Base-by-base conservation (phyloP, 1,139 yeast species). In the Taphrina wiesneri region DNA sequence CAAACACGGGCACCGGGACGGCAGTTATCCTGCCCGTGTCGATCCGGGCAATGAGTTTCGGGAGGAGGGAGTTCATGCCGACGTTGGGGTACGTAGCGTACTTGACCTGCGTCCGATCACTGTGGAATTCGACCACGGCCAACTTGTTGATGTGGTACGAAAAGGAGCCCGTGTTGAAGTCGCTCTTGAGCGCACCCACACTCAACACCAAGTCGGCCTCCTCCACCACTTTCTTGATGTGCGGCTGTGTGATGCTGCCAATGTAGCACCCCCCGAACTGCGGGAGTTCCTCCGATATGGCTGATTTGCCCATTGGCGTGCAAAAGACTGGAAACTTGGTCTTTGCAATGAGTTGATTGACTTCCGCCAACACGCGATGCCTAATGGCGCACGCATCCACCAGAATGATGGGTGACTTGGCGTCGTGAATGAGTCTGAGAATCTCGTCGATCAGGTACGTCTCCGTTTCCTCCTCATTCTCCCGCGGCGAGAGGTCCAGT, bases 311-410 rank as follows among this genome's bases (percentile, higher is more conserved):
- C 75, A 82, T 74, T 32, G 76, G 75, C 1, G 86, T 78, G 25
- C 82, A 77, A 71, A 76, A 82, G 64, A 81, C 77, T 70, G 82
- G 81, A 65, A 84, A 74, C 21, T 78, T 72, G 13, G 85, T 77
- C 60, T 74, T 74, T 6, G 78, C 74, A 25, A 87, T 80, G 46
- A 90, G 78, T 32, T 77, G 70, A 68, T 80, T 79, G 53, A 86
- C 77, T 15, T 76, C 70, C 1, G 74, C 72, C 39, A 81, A 78
- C 43, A 78, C 77, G 21, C 80, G 80, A 71, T 82, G 85, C 68
- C 93, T 81, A 67, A 84, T 82, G 15, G 86, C 80, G 68, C 88
- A 80, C 17, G 85, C 81, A 74, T 90, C 96, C 13, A 83, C 87
- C 61, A 89, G 73, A 28, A 90, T 75, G 2, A 87, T 82, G 11